phyloP scores from a whole-genome alignment of 2,329 filamentous ascomycete genomes.

The Pestalotiopsis sp. region DNA sequence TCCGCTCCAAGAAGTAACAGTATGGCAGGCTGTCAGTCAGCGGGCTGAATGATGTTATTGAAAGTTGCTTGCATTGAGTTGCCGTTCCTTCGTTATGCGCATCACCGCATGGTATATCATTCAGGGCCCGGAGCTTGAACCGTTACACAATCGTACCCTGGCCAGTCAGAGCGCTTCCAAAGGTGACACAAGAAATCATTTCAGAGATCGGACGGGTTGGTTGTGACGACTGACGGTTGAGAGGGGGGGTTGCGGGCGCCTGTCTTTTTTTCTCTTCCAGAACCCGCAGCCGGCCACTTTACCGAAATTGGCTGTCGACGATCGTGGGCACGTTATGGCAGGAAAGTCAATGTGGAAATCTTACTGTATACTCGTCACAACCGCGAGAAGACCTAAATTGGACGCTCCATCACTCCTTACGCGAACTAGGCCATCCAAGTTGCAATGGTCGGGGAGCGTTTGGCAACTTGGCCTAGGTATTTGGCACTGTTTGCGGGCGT shows the following conservation, averaged over 20 bases:
- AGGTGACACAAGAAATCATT: background rate
- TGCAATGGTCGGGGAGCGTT: background rate
- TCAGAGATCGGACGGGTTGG: background rate
- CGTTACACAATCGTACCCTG: background rate
- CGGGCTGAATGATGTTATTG: background rate
- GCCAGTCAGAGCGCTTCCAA: background rate
- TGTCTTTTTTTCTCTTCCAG: background rate
- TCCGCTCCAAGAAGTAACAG: background rate
- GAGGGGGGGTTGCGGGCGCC: background rate
- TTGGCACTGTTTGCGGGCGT: background rate
- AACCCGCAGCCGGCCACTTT: background rate
- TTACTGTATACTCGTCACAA: background rate
- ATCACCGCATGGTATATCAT: background rate
- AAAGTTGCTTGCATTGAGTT: background rate
- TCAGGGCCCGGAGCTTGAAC: background rate
- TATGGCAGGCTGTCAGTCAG: background rate
- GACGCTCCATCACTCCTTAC: background rate
- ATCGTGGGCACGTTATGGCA: background rate
- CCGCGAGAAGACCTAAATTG: background rate
- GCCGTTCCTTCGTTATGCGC: background rate
- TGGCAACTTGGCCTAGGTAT: no score
- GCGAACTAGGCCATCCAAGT: background rate
- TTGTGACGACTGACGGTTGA: background rate
- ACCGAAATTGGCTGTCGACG: background rate
- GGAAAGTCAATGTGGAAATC: background rate